Evolutionary conservation across 768 basidiomycete genomes (phyloP), one percentile per base, ranked within the genome.

Genomic region (Pulveroboletus sp.): DNA sequence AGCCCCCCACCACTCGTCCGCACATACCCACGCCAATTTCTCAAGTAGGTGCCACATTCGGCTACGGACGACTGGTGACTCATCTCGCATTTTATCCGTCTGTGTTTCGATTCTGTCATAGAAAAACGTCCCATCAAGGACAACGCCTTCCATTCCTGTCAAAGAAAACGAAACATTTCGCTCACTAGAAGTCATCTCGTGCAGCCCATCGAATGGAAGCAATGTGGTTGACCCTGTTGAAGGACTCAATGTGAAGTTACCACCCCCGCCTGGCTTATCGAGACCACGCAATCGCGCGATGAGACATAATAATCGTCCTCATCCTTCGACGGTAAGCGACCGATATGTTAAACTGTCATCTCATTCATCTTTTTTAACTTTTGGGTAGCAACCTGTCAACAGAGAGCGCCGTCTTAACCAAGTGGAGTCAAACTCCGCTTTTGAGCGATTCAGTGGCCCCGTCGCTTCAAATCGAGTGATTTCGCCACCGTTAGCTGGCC

Each of bases 191-290:
- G 41, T 43, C 38, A 5, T 31, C 17, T 51, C 53, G 2, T 21
- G 32, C 28, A 28, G 48, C 3, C 42, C 54, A 4, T 42, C 41
- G 4, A 28, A 38, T 18, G 17, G 38, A 14, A 31, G 14, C 2
- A 2, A 11, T 8, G 6, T 14, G 17, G 15, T 8, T 5, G 43
- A 27, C 4, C n/a, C 50, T 8, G 18, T 42, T 5, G 27, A 24
- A 17, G 42, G 44, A 11, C 26, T 8, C 13, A 36, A n/a, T 13
- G 48, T 32, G 10, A 54, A 14, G 31, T 24, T 57, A 18, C 48
- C 57, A n/a, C 14, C 43, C 15, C 52, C 62, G 0, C 50, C 63
- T 1, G 54, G 54, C 30, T 24, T 57, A 10, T 2, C 54, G 7
- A 51, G 14, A 21, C 55, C 43, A 8, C 18, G 2, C 38, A 17